These are phyloP conservation scores for Sporodiniella umbellata DNA, from an alignment of 371 early-diverging fungal genomes.

Conservation along the genomic window DNA sequence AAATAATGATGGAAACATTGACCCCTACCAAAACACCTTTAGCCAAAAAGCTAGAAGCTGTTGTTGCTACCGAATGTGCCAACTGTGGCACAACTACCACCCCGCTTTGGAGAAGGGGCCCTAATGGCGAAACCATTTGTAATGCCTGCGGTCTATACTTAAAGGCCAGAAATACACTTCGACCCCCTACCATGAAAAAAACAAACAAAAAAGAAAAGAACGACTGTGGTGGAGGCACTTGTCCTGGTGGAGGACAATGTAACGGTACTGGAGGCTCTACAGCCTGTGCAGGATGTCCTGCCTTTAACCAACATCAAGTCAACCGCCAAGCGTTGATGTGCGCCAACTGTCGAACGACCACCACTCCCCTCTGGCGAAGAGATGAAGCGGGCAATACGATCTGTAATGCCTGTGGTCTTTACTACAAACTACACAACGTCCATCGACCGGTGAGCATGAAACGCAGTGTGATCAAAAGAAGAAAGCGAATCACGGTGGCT, in stretches of 20 bases:
- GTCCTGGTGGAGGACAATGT: conserved; percentile 76
- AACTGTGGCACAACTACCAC: conserved; percentile 85
- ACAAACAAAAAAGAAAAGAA: conserved; percentile 13
- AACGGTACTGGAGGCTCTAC: conserved; percentile 69
- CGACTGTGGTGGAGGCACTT: conserved; percentile 49
- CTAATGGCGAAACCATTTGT: conserved; percentile 76
- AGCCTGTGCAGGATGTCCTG: conserved; percentile 72
- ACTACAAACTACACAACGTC: conserved; percentile 78
- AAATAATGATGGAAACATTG: conserved; percentile 12
- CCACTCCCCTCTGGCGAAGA: conserved; percentile 90
- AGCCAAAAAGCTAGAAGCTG: conserved; percentile 14
- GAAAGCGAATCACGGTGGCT: conserved; percentile 65
- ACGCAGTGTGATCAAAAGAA: conserved; percentile 78
- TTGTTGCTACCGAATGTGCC: conserved; percentile 57
- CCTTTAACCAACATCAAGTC: conserved; percentile 65
- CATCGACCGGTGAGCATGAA: conserved; percentile 81
- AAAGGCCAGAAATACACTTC: conserved; percentile 30
- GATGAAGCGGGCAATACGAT: conserved; percentile 76
- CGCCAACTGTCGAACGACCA: conserved; percentile 77
- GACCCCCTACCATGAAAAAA: conserved; percentile 48
- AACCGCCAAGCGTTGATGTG: conserved; percentile 60
- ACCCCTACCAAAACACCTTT: conserved; percentile 1
- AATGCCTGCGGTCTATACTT: conserved; percentile 85
- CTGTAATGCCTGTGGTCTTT: conserved; percentile 90
- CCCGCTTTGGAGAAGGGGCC: conserved; percentile 86